Evolutionary conservation across 1,284 basidiomycete species (phyloP), one percentile per base, ranked within the genome.

Genomic region (Cryptococcus sp.): DNA sequence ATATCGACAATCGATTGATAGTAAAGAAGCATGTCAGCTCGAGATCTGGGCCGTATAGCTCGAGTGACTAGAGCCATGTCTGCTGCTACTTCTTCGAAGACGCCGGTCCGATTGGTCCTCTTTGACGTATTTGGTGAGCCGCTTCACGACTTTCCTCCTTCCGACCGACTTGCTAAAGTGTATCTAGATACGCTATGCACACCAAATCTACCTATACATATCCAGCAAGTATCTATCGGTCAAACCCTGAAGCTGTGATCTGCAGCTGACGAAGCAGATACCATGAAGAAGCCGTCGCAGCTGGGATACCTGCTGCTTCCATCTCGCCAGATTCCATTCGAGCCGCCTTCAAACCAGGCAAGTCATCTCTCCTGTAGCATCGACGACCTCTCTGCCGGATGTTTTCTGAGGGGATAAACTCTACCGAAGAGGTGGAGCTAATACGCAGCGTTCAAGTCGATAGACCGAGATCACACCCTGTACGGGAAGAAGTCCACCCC

Each of bases 161-260:
- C n/a, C n/a, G 25, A 25, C n/a, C n/a, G n/a, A n/a, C n/a, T n/a
- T n/a, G n/a, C n/a, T n/a, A n/a, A n/a, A n/a, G n/a, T n/a, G 2
- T 14, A n/a, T n/a, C n/a, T n/a, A 73, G 73, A 73, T 48, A 73
- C 71, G 3, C 61, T 73, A 16, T 67, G 68, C 51, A 74, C 73
- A 0, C 73, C 73, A 2, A 58, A 67, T 1, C 34, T 66, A 16
- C 68, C 72, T 0, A 63, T 74, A 3, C 68, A 73, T 42, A 59
- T 66, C 22, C 73, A 74, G 68, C 70, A 21, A 46, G 59, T 4
- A n/a, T n/a, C n/a, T n/a, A n/a, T n/a, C n/a, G n/a, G n/a, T n/a
- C n/a, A n/a, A n/a, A n/a, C n/a, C n/a, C n/a, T n/a, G n/a, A n/a
- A n/a, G n/a, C n/a, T n/a, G n/a, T n/a, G n/a, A n/a, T n/a, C n/a